Base-by-base conservation (phyloP, 768 basidiomycete genomes). In the Vishniacozyma victoriae region DNA sequence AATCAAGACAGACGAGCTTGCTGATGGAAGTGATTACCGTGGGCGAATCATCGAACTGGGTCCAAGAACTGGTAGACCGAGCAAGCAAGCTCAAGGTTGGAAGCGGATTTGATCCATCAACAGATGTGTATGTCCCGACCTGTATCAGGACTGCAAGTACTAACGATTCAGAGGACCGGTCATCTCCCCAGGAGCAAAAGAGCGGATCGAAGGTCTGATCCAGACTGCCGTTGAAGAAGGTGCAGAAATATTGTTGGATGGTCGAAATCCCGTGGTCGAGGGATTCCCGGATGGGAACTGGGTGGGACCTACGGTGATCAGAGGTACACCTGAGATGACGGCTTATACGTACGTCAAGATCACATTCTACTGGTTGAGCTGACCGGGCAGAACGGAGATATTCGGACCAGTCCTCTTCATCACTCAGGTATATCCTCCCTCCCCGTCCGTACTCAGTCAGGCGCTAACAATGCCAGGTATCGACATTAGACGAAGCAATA, bases 241-340 rank as follows among this genome's bases (percentile, higher is more conserved):
- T 14, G 93, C 91, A 19, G 80, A 79, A 56, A 84, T 96, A 46
- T 76, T 82, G 48, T 81, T 96, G 11, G 93, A 97, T 69, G 93
- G 93, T 2, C 80, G 93, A 16, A 76, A 78, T 26, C 59, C 82
- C 44, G 66, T 75, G 42, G 84, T 92, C 4, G 76, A 80, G 0
- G 81, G 76, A 0, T 96, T 91, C 67, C 82, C 85, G 4, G 72
- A 85, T 46, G 93, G 93, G 20, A 97, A 96, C 75, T 97, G 91
- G 67, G 81, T 97, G 50, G 93, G 90, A 2, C 90, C 93, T 0
- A 93, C 91, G 0, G 78, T 97, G 44, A 78, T 96, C 46, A 83
- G 92, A 69, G 87, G 82, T 6, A 78, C 76, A n/a, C 83, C 84
- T 7, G 77, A 76, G 9, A 93, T 93, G 91, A 78, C 76, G 52